Evolutionary conservation across 192 early-diverging fungal genomes (phyloP), one percentile per base, ranked within the genome.

Genomic region (Bifiguratus adelaidae): DNA sequence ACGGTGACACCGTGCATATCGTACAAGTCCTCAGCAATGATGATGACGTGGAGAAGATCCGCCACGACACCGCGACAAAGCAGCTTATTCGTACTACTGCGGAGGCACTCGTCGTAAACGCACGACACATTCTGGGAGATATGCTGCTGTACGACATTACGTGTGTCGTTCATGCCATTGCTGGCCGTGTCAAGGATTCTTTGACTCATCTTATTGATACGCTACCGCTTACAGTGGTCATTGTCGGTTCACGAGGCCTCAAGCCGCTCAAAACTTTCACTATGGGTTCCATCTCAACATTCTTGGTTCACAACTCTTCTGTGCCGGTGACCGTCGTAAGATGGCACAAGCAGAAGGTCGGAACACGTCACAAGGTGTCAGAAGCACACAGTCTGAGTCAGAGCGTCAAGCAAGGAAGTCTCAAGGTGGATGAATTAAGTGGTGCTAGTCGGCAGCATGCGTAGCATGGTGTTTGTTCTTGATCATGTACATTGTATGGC

Each of bases 261-360:
- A 55, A 60, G 0, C 53, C 60, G 21, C 53, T 73, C 22, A 34
- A 18, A 44, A 74, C 67, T 12, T 38, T 74, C 8, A 22, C 70
- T 19, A 52, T 74, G 27, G 72, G 72, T 48, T 70, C 68, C 12
- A 64, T 74, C 35, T 67, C 64, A 47, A 70, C 68, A 11, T 74
- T 65, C 40, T 46, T 74, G 21, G 68, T 74, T 5, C 72, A 74
- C 42, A 74, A 74, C 32, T 70, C 68, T 7, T 56, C 68, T 7
- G 68, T 68, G 2, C 72, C 72, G 1, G 72, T 74, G 12, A 59
- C 66, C 27, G 72, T 74, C 2, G 61, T 74, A 19, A 53, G 58
- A 9, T 54, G 52, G 7, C 64, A 63, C 4, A 67, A 64, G 25
- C 67, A 64, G 33, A 44, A 67, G 60, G 23, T 46, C 46, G 4